phyloP scores from a whole-genome alignment of 495 filamentous ascomycete species.

The Aspergillus funiculosus region DNA sequence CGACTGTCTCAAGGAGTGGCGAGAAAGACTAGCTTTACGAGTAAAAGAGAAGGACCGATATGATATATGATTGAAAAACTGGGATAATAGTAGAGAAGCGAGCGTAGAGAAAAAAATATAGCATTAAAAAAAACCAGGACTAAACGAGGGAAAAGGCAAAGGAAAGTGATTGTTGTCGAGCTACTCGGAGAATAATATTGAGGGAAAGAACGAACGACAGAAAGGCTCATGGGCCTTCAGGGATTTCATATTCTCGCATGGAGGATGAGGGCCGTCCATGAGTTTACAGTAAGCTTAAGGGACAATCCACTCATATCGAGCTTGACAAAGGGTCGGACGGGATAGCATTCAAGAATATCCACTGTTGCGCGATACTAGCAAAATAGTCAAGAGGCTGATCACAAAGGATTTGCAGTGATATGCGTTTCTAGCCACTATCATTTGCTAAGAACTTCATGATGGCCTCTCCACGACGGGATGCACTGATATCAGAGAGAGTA shows the following conservation, averaged over 20 bases:
- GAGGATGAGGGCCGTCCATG: not conserved
- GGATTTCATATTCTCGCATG: constrained; percentile 6
- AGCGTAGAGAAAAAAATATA: constrained; percentile 2
- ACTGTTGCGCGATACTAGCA: constrained; percentile 12
- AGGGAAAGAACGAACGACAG: not conserved
- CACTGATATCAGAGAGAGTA: constrained; percentile 15
- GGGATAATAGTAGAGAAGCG: constrained; percentile 9
- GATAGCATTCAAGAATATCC: constrained; percentile 2
- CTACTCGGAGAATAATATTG: constrained; percentile 2
- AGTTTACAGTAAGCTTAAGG: not conserved
- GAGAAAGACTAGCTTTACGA: constrained; percentile 4
- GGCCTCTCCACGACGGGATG: constrained; percentile 7
- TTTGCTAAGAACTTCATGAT: constrained; percentile 7
- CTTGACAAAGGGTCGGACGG: constrained; percentile 1
- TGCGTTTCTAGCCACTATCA: constrained; percentile 10
- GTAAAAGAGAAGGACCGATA: constrained; percentile 1
- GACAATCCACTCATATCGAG: constrained; percentile 1
- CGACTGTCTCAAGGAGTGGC: constrained; percentile 1
- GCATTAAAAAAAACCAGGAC: not conserved
- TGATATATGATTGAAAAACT: not conserved
- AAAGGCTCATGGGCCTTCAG: not conserved
- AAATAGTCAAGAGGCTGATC: constrained; percentile 13
- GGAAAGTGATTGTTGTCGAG: too few relatives aligned
- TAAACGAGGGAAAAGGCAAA: not conserved
- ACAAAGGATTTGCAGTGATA: constrained; percentile 14